Evolutionary conservation across 228 moss, liverwort and hornwort genomes (phyloP).

Genomic region (Sphagnum fallax): DNA sequence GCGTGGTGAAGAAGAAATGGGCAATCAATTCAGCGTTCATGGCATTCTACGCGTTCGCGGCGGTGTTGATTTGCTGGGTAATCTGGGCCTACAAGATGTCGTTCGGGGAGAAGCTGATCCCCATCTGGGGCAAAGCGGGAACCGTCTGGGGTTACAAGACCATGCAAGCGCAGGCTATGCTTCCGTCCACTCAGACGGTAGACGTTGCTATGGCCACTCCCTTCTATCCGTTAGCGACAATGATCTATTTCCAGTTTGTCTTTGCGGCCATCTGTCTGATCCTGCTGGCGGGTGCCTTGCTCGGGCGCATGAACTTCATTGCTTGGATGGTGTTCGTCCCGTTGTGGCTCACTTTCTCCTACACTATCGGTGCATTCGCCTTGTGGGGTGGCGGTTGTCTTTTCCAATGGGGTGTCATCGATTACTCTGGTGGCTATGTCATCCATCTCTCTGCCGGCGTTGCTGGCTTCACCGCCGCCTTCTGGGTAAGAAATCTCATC

Average conservation of each 20-base stretch:
- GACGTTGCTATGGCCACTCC: slow-evolving; percentile 4
- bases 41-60: slow-evolving; percentile 40
- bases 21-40: slow-evolving; percentile 47
- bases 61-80: slow-evolving; percentile 29
- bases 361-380: slow-evolving; percentile 24
- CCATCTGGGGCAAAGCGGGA: slow-evolving; percentile 34
- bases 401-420: slow-evolving; percentile 19
- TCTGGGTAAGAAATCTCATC: background rate
- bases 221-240: slow-evolving; percentile 46
- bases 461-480: slow-evolving; percentile 13
- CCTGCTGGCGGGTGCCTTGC: slow-evolving; percentile 15
- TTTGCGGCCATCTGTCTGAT: slow-evolving; percentile 62
- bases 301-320: slow-evolving; percentile 21
- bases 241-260: slow-evolving; percentile 65
- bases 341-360: slow-evolving; percentile 26
- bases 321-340: slow-evolving; percentile 34
- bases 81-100: slow-evolving; percentile 37
- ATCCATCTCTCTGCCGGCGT: slow-evolving; percentile 24
- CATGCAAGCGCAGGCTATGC: slow-evolving; percentile 5
- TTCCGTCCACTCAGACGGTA: slow-evolving; percentile 16
- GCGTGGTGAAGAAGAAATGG: slow-evolving; percentile 63
- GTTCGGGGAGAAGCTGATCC: slow-evolving; percentile 27
- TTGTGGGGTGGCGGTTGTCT: slow-evolving; percentile 30
- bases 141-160: slow-evolving; percentile 6
- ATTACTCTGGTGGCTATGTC: slow-evolving; percentile 31